Evolutionary conservation across 2,329 filamentous ascomycete genomes (phyloP).

Genomic region (Akanthomyces uredinophilus): DNA sequence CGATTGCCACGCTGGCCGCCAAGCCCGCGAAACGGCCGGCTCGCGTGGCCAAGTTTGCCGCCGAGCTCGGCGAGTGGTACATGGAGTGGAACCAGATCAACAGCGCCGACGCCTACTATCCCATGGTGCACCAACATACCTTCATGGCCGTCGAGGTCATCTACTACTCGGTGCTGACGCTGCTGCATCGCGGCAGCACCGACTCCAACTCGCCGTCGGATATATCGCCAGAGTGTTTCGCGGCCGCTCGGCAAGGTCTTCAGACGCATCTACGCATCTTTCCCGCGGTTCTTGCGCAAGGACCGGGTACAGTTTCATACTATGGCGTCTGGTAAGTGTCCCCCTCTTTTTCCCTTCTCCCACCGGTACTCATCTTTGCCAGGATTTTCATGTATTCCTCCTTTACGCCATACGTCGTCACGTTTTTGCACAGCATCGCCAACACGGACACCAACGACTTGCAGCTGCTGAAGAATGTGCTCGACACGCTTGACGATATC

Average conservation of each 20-base stretch:
- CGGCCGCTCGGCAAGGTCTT: conserved; percentile 17
- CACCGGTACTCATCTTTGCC: background rate
- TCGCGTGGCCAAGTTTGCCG: conserved; percentile 11
- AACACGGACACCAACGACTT: conserved; percentile 16
- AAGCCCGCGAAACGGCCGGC: background rate
- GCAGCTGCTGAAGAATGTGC: conserved; percentile 6
- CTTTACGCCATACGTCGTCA: conserved; percentile 21
- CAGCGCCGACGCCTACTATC: conserved; percentile 15
- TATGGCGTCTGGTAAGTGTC: conserved; percentile 20
- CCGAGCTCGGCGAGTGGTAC: conserved; percentile 16
- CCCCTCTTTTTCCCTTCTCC: background rate
- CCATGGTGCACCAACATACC: conserved; percentile 15
- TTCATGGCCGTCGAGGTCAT: conserved; percentile 19
- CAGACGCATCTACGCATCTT: conserved; percentile 17
- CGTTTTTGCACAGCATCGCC: conserved; percentile 19
- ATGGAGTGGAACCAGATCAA: conserved; percentile 16
- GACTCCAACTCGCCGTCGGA: conserved; percentile 15
- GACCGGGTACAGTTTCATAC: conserved; percentile 15
- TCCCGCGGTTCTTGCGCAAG: conserved; percentile 12
- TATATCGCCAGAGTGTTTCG: conserved; percentile 19
- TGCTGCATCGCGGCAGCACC: conserved; percentile 17
- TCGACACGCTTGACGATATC: conserved; percentile 12
- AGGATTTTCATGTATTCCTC: conserved; percentile 22
- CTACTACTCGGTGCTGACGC: conserved; percentile 20
- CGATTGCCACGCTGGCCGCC: background rate